Evolutionary conservation across 768 basidiomycete species (phyloP).

Genomic region (Hericium rajendrae): DNA sequence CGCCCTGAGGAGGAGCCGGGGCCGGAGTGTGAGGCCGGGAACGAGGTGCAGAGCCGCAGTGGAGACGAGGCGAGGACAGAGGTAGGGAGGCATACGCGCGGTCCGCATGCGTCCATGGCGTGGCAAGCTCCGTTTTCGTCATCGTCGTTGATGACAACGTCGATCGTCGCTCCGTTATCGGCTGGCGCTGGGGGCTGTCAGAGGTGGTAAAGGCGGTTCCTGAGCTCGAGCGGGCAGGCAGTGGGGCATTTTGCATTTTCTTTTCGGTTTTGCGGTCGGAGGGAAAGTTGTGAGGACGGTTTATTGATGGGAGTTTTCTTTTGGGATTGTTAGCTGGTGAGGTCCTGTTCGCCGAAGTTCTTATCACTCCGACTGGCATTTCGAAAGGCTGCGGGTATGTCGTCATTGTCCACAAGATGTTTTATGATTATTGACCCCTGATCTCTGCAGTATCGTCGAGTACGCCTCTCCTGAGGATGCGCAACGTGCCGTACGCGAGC

Average conservation of each 20-base stretch:
- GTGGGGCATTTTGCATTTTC: conserved; percentile 15
- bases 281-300: conserved; percentile 65
- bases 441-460: conserved; percentile 77
- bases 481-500: conserved; percentile 79
- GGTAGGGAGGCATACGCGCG: background rate
- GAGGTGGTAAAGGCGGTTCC: background rate
- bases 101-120: background rate
- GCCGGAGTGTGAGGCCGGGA: background rate
- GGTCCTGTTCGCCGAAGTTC: conserved; percentile 99
- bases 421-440: conserved; percentile 11
- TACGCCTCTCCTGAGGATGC: conserved; percentile 85
- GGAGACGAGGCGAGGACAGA: background rate
- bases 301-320: conserved; percentile 88
- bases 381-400: conserved; percentile 99
- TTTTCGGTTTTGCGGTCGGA: conserved; percentile 32
- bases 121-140: background rate
- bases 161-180: background rate
- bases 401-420: background rate
- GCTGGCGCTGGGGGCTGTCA: background rate
- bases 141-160: background rate
- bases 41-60: background rate
- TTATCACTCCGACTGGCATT: conserved; percentile 90
- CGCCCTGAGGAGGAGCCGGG: conserved; percentile 2
- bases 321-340: conserved; percentile 94
- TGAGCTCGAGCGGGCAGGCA: conserved; percentile 2